Base-by-base conservation (phyloP, 345 rosid species). In the Citrus reticulata region DNA sequence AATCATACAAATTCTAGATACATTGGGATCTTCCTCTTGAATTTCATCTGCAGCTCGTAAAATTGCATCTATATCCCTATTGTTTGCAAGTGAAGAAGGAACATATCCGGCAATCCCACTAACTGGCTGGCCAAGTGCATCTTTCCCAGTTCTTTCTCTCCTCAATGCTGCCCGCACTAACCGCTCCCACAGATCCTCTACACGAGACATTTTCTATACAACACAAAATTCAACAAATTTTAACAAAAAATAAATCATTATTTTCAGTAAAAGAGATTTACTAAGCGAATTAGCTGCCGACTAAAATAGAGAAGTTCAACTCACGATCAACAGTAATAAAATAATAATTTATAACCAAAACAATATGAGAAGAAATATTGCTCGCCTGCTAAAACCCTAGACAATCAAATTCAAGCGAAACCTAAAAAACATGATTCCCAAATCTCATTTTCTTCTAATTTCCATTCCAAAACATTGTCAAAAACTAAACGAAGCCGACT, bases 41-140 rank as follows among this genome's bases (percentile, higher is more conserved):
- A 95, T 92, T 81, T 92, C 99, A 86, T 96, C 99, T 0, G 99
- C 98, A 79, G 93, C 94, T 86, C 95, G 89, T n/a, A 96, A 78
- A 78, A 96, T 96, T 4, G 85, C 95, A 85, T 96, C 98, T 4
- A 96, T 94, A 75, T 91, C 98, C 83, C 97, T 81, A 46, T 91
- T 94, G 76, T 94, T 94, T 0, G 91, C 75, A 27, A 96, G 95
- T 3, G 99, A 94, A 7, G 99, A 93, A 7, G 99, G 99, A 61
- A 96, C 95, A 55, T 87, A 85, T 24, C 88, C 93, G 9, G 93
- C 94, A 84, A 95, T 88, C 68, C 95, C 97, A 57, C 89, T 85
- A 81, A 77, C 87, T 5, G 90, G 92, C 72, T 84, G 89, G 29
- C 86, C 90, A 79, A 79, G 75, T 17, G 84, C 78, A 83, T 74